Conservation (phyloP, 164 flowering plant genomes). For the Magnolia sinica region DNA sequence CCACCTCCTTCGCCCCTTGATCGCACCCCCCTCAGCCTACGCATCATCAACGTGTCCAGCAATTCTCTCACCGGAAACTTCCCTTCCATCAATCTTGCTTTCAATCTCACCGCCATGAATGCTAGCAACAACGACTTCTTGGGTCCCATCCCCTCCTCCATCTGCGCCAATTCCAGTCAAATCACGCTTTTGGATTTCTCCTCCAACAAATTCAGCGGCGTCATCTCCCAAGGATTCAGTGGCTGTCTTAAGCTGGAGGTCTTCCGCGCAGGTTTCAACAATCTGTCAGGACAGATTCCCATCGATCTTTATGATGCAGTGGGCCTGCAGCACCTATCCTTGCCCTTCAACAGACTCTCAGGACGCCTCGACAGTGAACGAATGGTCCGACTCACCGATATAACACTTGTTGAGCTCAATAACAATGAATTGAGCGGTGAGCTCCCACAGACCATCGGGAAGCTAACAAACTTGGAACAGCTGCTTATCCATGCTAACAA, state of each 20-base stretch:
- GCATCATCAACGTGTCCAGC: slow-evolving; percentile 41
- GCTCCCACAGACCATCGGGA: slow-evolving; percentile 44
- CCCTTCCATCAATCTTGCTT: slow-evolving; percentile 21
- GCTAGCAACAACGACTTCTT: slow-evolving; percentile 50
- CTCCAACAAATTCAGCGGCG: slow-evolving; percentile 38
- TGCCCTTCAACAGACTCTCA: slow-evolving; percentile 37
- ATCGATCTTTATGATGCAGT: slow-evolving; percentile 29
- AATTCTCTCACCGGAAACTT: slow-evolving; percentile 41
- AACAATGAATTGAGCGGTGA: slow-evolving; percentile 37
- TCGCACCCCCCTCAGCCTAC: slow-evolving; percentile 8
- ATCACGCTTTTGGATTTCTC: slow-evolving; percentile 49
- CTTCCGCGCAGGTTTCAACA: slow-evolving; percentile 50
- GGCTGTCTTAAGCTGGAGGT: slow-evolving; percentile 36
- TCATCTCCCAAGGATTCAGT: slow-evolving; percentile 37
- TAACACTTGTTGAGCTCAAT: slow-evolving; percentile 39
- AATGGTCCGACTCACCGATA: slow-evolving; percentile 29
- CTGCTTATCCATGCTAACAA: slow-evolving; percentile 42
- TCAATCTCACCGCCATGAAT: slow-evolving; percentile 34
- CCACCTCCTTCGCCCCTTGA: slow-evolving; percentile 7
- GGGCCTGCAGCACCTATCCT: slow-evolving; percentile 34
- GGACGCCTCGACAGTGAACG: slow-evolving; percentile 30
- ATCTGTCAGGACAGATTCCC: slow-evolving; percentile 42
- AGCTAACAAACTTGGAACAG: slow-evolving; percentile 34
- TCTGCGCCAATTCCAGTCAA: slow-evolving; percentile 25
- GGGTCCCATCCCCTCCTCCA: slow-evolving; percentile 39